Evolutionary conservation across 1,284 basidiomycete genomes (phyloP).

Genomic region (Trametes hirsuta): DNA sequence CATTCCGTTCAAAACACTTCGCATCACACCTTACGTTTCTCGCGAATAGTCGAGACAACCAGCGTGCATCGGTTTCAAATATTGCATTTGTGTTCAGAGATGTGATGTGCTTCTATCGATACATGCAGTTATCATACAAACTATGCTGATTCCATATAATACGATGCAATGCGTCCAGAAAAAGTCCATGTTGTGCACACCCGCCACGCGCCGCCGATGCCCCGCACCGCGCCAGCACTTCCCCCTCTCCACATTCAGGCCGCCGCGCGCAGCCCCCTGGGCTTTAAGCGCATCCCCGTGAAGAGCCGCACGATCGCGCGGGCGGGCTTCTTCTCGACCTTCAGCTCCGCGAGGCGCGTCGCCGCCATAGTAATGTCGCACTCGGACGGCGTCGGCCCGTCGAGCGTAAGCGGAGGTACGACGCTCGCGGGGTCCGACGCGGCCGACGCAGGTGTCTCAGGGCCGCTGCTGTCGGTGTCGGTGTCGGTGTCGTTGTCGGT

Average conservation of each 20-base stretch:
- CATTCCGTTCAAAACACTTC: too few relatives aligned
- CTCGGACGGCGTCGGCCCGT: constrained; percentile 4
- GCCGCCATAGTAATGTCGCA: constrained; percentile 11
- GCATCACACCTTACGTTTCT: too few relatives aligned
- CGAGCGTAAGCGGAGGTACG: constrained; percentile 23
- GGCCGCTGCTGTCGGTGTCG: constrained; percentile 21
- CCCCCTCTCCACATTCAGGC: neutral
- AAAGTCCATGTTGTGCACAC: neutral
- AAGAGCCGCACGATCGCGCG: constrained; percentile 19
- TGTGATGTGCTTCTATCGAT: constrained; percentile 2
- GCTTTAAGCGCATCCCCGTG: constrained; percentile 18
- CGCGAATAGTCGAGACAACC: too few relatives aligned
- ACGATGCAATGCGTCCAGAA: neutral
- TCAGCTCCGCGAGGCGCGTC: constrained; percentile 9
- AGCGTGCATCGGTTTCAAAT: too few relatives aligned
- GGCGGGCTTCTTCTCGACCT: constrained; percentile 15
- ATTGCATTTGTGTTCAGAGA: neutral
- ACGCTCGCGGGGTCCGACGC: constrained; percentile 5
- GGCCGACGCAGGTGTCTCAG: constrained; percentile 26
- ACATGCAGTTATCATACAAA: neutral
- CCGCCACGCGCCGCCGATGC: constrained; percentile 2
- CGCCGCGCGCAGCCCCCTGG: neutral
- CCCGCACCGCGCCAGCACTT: constrained; percentile 13
- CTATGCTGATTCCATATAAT: neutral
- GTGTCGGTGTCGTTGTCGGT: neutral